Evolutionary conservation across 345 rosid species (phyloP), one percentile per base, ranked within the genome.

Genomic region (Sisymbrium irio): DNA sequence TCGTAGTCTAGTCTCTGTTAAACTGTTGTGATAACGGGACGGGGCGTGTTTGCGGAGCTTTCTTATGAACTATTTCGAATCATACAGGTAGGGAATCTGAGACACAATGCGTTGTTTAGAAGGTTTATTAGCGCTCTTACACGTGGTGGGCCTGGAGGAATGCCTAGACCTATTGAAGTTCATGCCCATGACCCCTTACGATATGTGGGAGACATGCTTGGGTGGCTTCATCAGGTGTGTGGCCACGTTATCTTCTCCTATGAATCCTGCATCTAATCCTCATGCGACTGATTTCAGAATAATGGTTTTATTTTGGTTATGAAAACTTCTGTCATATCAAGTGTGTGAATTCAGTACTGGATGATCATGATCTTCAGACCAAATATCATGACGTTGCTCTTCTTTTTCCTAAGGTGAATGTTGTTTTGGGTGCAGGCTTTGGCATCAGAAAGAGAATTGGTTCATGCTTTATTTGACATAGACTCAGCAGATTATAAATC

Each of bases 141-240:
- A 47, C 96, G 98, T 42, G 99, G 99, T 71, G 98, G 98, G 54
- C 98, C 96, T 36, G 94, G 98, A 57, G 98, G 99, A 74, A 78
- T 90, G 85, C 98, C 99, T 56, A 86, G 99, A 82, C 99, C 99
- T 65, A 96, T 96, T 56, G 99, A 96, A 86, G 99, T 95, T 79
- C 99, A 92, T 84, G 99, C 98, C 44, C 98, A 96, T 83, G 99
- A 96, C 82, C 99, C 99, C 49, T 85, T 96, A 77, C 84, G 99
- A 73, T 96, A 92, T 28, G 95, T 92, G 19, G 93, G 99, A 37
- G 99, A 92, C 85, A 96, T 96, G 99, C 87, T 96, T 46, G 99
- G 97, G 67, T 96, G 99, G 99, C 81, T 96, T 59, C 99, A 92
- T 88, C 99, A 92, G 99, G 99, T 95, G 14, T 69, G 71, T 69